These are phyloP conservation scores for Rhizopogon roseolus DNA, from an alignment of 768 basidiomycete genomes.

Conservation along the genomic window DNA sequence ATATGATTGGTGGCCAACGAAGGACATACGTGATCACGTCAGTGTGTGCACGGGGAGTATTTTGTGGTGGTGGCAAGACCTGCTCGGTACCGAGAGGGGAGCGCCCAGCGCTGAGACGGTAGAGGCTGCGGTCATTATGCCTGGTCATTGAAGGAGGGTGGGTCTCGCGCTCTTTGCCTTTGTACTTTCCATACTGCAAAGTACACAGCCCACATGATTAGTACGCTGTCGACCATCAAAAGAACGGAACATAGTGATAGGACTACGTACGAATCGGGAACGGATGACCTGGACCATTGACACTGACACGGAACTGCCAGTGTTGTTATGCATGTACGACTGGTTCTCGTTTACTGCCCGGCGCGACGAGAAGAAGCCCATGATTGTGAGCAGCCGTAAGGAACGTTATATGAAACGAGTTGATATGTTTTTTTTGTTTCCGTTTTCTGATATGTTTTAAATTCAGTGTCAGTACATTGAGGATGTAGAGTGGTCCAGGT, in stretches of 20 bases:
- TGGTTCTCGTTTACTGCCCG: slow-evolving; percentile 12
- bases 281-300: slow-evolving; percentile 44
- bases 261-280: slow-evolving; percentile 51
- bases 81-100: slow-evolving; percentile 14
- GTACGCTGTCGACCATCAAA: background rate
- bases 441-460: background rate
- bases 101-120: slow-evolving; percentile 32
- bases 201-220: slow-evolving; percentile 5
- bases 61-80: slow-evolving; percentile 10
- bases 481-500: slow-evolving; percentile 18
- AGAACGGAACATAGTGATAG: slow-evolving; percentile 13
- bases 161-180: slow-evolving; percentile 51
- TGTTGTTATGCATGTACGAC: slow-evolving; percentile 13
- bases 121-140: slow-evolving; percentile 1
- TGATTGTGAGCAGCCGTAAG: slow-evolving; percentile 3
- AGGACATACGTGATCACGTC: slow-evolving; percentile 53
- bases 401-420: background rate
- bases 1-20: slow-evolving; percentile 2
- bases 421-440: background rate
- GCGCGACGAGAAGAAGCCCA: slow-evolving; percentile 30
- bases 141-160: slow-evolving; percentile 22
- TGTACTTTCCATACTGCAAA: slow-evolving; percentile 49
- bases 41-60: slow-evolving; percentile 27
- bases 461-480: slow-evolving; percentile 4
- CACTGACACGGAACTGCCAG: slow-evolving; percentile 39